Percentiles rank a stretch among this genome's conserved stretches.
Evolutionary conservation across 2,329 filamentous ascomycete species (phyloP).

Genomic region (Cephalotrichum gorgonifer): DNA sequence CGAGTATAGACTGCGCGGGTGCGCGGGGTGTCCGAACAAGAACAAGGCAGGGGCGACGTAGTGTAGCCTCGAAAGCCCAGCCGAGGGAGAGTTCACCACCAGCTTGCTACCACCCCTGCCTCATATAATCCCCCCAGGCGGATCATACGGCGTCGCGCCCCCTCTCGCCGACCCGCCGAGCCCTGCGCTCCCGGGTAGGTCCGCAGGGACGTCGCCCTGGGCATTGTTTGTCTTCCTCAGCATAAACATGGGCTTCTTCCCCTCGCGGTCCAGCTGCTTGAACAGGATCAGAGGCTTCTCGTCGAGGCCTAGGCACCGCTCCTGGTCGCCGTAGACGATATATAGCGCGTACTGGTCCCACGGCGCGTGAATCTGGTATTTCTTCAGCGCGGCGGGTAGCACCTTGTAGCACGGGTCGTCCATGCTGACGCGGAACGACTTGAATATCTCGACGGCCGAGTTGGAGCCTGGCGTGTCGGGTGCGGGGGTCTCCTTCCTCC

Average conservation of each 20-base stretch:
- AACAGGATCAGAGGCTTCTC: constrained; percentile 94
- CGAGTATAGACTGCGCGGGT: no score
- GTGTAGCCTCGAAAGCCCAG: background rate
- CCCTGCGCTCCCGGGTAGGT: constrained; percentile 43
- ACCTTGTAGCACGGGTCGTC: constrained; percentile 98
- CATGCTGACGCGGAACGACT: constrained; percentile 95
- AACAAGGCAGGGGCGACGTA: no score
- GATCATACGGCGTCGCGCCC: constrained; percentile 39
- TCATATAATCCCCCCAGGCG: constrained; percentile 50
- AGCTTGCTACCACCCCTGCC: background rate
- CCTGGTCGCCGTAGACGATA: constrained; percentile 97
- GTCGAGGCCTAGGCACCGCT: constrained; percentile 81
- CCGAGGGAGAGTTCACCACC: background rate
- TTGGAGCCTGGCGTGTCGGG: constrained; percentile 49
- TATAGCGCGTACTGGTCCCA: constrained; percentile 97
- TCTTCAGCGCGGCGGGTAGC: constrained; percentile 85
- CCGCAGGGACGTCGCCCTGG: constrained; percentile 29
- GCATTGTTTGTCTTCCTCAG: constrained; percentile 57
- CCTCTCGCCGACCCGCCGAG: constrained; percentile 34
- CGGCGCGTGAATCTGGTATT: constrained; percentile 96
- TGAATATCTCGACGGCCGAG: constrained; percentile 86
- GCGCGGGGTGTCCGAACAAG: no score
- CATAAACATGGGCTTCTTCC: constrained; percentile 99
- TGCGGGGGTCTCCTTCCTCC: constrained; percentile 50
- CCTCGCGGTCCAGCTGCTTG: constrained; percentile 94